A percentile compares a stretch with the other conserved stretches of the same genome.
phyloP scores from a whole-genome alignment of 2,329 filamentous ascomycete genomes.

The Diaporthe caulivora region DNA sequence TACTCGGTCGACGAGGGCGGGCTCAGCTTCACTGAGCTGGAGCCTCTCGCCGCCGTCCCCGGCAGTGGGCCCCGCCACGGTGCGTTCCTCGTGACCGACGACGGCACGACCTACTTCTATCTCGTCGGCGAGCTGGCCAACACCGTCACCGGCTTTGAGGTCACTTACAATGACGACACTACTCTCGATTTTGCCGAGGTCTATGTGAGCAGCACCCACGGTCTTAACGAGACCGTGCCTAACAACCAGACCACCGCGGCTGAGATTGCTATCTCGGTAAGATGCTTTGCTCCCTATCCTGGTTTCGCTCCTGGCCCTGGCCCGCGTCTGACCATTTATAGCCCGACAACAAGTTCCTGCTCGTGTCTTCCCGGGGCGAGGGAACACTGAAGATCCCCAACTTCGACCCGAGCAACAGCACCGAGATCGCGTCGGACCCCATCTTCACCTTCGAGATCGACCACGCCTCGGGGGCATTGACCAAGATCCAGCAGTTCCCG shows the following conservation, averaged over 20 bases:
- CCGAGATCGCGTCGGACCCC: conserved; percentile 69
- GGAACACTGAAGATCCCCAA: conserved; percentile 62
- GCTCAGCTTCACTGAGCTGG: conserved; percentile 54
- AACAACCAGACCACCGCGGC: conserved; percentile 53
- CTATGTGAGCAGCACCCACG: conserved; percentile 63
- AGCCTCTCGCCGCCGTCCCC: conserved; percentile 56
- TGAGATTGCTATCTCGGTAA: conserved; percentile 70
- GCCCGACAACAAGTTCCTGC: conserved; percentile 72
- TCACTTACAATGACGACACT: conserved; percentile 60
- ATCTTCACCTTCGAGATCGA: conserved; percentile 73
- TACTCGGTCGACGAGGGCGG: conserved; percentile 65
- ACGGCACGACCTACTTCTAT: conserved; percentile 66
- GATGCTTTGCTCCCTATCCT: conserved; percentile 45
- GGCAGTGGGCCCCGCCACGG: conserved; percentile 76
- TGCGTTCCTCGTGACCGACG: conserved; percentile 62
- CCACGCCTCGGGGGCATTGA: conserved; percentile 64
- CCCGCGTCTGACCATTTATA: conserved; percentile 43
- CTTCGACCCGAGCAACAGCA: conserved; percentile 52
- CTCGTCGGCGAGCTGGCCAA: conserved; percentile 72
- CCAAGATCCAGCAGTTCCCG: conserved; percentile 68
- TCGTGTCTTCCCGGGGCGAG: conserved; percentile 77
- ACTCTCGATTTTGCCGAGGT: conserved; percentile 59
- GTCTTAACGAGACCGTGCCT: conserved; percentile 54
- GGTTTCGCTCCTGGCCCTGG: background rate
- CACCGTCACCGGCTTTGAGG: conserved; percentile 67